Conservation (phyloP, 768 basidiomycete species). For the Trametes meyenii region DNA sequence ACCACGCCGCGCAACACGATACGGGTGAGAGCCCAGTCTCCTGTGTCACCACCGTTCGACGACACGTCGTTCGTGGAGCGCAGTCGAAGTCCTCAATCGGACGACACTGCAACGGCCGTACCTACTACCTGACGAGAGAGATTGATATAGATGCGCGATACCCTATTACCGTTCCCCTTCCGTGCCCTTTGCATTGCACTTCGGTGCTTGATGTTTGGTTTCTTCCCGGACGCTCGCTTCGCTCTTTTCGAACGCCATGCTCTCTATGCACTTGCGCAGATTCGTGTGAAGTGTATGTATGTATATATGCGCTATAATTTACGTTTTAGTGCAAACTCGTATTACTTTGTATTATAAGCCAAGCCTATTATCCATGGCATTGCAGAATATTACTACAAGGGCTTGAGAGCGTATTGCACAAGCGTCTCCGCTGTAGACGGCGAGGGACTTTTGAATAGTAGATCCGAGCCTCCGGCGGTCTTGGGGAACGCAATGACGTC, state of each 20-base stretch:
- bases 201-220: background rate
- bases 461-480: conserved; percentile 79
- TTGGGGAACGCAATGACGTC: conserved; percentile 99
- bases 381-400: conserved; percentile 16
- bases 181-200: background rate
- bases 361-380: background rate
- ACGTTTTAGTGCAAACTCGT: conserved; percentile 18
- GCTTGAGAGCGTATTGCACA: conserved; percentile 64
- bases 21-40: conserved; percentile 30
- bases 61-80: conserved; percentile 30
- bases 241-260: background rate
- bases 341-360: conserved; percentile 6
- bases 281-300: conserved; percentile 1
- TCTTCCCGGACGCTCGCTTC: background rate
- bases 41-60: conserved; percentile 24
- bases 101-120: conserved; percentile 31
- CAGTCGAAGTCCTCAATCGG: conserved; percentile 35
- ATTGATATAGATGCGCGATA: background rate
- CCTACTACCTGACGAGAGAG: conserved; percentile 5
- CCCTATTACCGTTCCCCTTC: background rate
- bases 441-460: conserved; percentile 88
- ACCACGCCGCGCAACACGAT: conserved; percentile 51
- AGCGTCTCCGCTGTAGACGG: conserved; percentile 53
- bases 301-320: conserved; percentile 23
- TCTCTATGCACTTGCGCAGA: background rate